Conservation (phyloP, 257 asterid species). For the Linderniella brevidens region DNA sequence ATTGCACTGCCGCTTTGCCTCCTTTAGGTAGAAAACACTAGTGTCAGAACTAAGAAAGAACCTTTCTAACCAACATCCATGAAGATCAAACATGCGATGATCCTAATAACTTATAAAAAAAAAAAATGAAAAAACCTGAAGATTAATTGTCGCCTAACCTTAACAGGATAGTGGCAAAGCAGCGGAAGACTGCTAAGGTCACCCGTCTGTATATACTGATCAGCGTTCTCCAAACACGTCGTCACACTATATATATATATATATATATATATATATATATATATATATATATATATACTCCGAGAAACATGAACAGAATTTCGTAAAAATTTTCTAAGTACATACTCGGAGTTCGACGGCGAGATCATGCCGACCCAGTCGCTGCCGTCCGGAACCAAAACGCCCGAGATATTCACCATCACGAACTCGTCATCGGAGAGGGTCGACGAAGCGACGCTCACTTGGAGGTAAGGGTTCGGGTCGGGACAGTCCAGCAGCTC, state of each 20-base stretch:
- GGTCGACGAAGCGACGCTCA: conserved; percentile 17
- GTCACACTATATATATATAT: conserved; percentile 19
- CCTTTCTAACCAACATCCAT: too few relatives aligned
- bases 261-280: neutral
- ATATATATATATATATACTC: neutral
- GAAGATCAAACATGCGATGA: too few relatives aligned
- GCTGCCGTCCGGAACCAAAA: conserved; percentile 21
- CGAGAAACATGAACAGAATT: neutral
- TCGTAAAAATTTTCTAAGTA: neutral
- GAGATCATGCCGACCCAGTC: conserved; percentile 85
- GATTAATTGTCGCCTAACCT: conserved; percentile 22
- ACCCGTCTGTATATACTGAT: conserved; percentile 49
- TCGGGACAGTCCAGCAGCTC: conserved; percentile 19
- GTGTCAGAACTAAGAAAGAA: too few relatives aligned
- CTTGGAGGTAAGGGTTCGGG: conserved; percentile 30
- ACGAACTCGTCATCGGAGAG: conserved; percentile 39
- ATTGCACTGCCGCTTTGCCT: too few relatives aligned
- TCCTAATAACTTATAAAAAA: neutral
- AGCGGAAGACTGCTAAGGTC: conserved; percentile 64
- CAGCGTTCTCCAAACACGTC: conserved; percentile 21
- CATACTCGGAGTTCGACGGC: conserved; percentile 55
- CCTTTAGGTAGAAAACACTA: too few relatives aligned
- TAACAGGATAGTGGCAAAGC: conserved; percentile 80
- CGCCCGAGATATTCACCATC: conserved; percentile 39
- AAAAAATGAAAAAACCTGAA: neutral